Percentiles rank a stretch among this genome's conserved stretches.
Evolutionary conservation across 1,284 basidiomycete genomes (phyloP).

Genomic region (Peniophora sp.): DNA sequence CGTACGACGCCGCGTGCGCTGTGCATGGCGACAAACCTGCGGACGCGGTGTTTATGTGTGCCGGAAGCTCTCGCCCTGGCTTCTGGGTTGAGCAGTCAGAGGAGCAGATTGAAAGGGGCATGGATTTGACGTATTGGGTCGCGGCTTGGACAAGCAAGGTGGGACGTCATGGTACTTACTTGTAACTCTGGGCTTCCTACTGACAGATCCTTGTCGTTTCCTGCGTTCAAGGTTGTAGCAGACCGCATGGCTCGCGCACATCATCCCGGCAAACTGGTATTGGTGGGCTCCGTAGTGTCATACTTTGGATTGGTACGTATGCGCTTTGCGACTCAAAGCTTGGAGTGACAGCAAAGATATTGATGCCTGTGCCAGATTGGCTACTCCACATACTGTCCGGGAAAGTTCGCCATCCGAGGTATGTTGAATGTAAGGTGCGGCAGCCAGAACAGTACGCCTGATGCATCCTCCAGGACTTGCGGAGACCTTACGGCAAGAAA

Average conservation of each 20-base stretch:
- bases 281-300: conserved; percentile 79
- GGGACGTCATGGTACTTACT: conserved; percentile 14
- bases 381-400: conserved; percentile 81
- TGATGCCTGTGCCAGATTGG: conserved; percentile 37
- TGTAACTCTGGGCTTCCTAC: background rate
- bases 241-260: conserved; percentile 62
- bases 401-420: conserved; percentile 89
- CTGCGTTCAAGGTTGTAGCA: conserved; percentile 50
- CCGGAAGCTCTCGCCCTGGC: conserved; percentile 60
- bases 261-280: conserved; percentile 64
- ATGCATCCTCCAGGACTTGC: conserved; percentile 58
- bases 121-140: conserved; percentile 62
- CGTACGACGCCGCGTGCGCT: conserved; percentile 52
- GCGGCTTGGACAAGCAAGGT: conserved; percentile 79
- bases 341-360: no score
- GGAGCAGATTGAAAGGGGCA: conserved; percentile 49
- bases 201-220: background rate
- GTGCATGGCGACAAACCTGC: conserved; percentile 45
- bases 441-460: conserved; percentile 1
- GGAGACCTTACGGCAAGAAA: conserved; percentile 79
- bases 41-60: conserved; percentile 77
- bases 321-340: no score
- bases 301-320: conserved; percentile 55
- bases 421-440: conserved; percentile 12
- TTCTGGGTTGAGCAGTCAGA: conserved; percentile 69